phyloP scores from a whole-genome alignment of 2,329 filamentous ascomycete species.

The Colletotrichum musae region DNA sequence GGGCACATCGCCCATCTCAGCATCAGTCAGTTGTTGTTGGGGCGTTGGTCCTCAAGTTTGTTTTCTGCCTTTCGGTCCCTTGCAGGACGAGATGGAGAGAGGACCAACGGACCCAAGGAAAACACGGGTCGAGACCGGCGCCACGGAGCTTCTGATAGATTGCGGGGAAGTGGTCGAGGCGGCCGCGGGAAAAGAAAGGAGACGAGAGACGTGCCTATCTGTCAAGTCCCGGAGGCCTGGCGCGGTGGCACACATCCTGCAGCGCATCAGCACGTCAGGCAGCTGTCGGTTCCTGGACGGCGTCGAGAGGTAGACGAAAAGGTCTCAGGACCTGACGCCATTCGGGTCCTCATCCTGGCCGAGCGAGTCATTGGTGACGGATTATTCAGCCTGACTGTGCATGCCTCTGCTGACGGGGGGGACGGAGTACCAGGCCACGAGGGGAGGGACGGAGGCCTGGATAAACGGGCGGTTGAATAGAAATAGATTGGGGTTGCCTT shows the following conservation, averaged over 20 bases:
- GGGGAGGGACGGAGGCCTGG: neutral
- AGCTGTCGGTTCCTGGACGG: neutral
- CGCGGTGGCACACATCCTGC: conserved; percentile 3
- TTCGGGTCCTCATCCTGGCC: neutral
- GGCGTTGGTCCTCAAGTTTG: neutral
- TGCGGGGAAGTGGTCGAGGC: conserved; percentile 3
- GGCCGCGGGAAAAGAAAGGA: conserved; percentile 3
- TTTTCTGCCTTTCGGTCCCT: conserved; percentile 8
- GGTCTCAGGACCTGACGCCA: neutral
- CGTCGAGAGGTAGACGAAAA: neutral
- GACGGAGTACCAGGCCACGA: neutral
- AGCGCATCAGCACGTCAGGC: neutral
- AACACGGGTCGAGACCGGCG: conserved; percentile 20
- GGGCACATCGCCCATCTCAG: neutral
- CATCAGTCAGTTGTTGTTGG: neutral
- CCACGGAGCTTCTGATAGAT: conserved; percentile 27
- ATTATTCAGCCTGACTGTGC: conserved; percentile 4
- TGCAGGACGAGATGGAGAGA: conserved; percentile 3
- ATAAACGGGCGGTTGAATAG: conserved; percentile 2
- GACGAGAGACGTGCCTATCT: neutral
- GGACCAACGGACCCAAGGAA: neutral
- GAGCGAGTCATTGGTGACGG: conserved; percentile 3
- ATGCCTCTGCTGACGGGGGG: too few species aligned
- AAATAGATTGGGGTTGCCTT: neutral
- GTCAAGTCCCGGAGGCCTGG: conserved; percentile 1